These are phyloP conservation scores for Cyberlindnera amylophila DNA, from an alignment of 805 yeast genomes.

Conservation along the genomic window DNA sequence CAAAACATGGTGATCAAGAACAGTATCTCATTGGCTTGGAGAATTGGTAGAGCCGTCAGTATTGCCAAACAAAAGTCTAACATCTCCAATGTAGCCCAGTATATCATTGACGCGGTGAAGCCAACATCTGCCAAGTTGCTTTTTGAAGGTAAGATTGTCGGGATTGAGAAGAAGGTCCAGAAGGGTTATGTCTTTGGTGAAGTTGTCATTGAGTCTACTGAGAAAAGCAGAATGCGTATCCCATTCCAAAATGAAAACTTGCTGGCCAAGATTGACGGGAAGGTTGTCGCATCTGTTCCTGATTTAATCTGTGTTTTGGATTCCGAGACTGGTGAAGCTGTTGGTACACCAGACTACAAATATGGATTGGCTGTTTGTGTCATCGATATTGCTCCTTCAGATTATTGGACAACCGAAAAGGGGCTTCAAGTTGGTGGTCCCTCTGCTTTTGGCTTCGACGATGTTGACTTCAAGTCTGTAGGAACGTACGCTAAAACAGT, in stretches of 20 bases:
- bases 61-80: constrained; percentile 36
- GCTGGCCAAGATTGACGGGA: constrained; percentile 30
- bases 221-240: constrained; percentile 28
- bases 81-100: constrained; percentile 32
- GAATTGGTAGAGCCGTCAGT: constrained; percentile 42
- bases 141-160: constrained; percentile 41
- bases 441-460: constrained; percentile 29
- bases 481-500: constrained; percentile 34
- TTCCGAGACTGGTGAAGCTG: constrained; percentile 43
- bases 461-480: constrained; percentile 34
- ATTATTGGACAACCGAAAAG: constrained; percentile 30
- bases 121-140: constrained; percentile 29
- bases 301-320: constrained; percentile 43
- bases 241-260: constrained; percentile 50
- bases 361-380: constrained; percentile 43
- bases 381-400: constrained; percentile 34
- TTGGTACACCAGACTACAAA: constrained; percentile 46
- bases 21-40: constrained; percentile 42
- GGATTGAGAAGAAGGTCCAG: constrained; percentile 37
- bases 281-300: constrained; percentile 40
- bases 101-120: constrained; percentile 36
- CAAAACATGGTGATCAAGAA: constrained; percentile 31
- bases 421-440: constrained; percentile 43
- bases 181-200: constrained; percentile 46
- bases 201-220: constrained; percentile 32